Conservation (phyloP, 306 rosid species). For the Abrus pulchellus region DNA sequence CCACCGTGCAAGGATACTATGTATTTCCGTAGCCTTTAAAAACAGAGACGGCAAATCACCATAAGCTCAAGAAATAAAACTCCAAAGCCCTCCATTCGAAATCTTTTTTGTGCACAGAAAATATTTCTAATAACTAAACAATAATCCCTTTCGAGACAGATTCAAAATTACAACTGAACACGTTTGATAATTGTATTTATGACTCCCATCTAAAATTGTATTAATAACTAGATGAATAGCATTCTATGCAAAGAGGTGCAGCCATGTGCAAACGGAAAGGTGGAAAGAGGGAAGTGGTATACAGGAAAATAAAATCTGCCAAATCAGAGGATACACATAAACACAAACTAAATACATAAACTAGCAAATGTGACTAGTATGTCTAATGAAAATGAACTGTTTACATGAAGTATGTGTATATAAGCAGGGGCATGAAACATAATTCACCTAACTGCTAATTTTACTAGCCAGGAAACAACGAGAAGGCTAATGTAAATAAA, state of each 20-base stretch:
- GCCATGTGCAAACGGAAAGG: not conserved
- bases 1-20: not conserved
- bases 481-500: slow-evolving; percentile 35
- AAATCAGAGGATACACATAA: not conserved
- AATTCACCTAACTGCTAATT: slow-evolving; percentile 42
- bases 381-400: slow-evolving; percentile 12
- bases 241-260: not conserved
- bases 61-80: not conserved
- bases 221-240: not conserved
- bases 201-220: not conserved
- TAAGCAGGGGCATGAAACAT: slow-evolving; percentile 41
- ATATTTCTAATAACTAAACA: not conserved
- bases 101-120: not conserved
- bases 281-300: not conserved
- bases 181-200: not conserved
- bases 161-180: not conserved
- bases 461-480: slow-evolving; percentile 25
- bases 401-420: slow-evolving; percentile 31
- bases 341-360: not conserved
- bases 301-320: not conserved
- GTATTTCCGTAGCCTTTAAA: too few species aligned
- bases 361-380: slow-evolving; percentile 11
- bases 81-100: not conserved
- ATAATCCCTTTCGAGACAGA: not conserved
- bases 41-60: not conserved